These are phyloP conservation scores for Ajuga chamaepitys DNA, from an alignment of 257 asterid species.

Conservation along the genomic window DNA sequence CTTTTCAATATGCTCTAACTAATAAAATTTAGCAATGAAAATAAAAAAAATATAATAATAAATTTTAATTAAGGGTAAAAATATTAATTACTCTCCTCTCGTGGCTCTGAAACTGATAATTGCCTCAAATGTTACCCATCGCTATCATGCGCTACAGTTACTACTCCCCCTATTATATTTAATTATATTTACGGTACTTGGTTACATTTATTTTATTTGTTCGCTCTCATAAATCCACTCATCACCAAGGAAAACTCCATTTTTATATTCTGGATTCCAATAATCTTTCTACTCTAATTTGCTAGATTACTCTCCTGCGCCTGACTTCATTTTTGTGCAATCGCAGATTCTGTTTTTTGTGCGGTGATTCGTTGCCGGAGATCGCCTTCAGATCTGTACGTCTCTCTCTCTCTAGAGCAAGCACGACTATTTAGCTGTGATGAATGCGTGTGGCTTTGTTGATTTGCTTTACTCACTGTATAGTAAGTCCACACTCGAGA, in stretches of 20 bases:
- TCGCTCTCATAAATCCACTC: conserved; percentile 2
- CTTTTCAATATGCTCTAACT: too few species aligned
- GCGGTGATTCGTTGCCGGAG: conserved; percentile 19
- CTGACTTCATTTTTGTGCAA: neutral
- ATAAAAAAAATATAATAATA: too few species aligned
- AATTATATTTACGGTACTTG: neutral
- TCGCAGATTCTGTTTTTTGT: conserved; percentile 13
- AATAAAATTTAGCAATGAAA: too few species aligned
- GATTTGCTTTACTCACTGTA: conserved; percentile 3
- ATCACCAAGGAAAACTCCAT: neutral
- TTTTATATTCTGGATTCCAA: neutral
- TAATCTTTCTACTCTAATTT: neutral
- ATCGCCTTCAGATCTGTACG: conserved; percentile 31
- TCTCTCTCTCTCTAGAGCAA: neutral
- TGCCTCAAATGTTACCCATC: neutral
- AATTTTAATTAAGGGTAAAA: too few species aligned
- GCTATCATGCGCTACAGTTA: conserved; percentile 12
- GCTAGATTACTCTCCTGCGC: conserved; percentile 1
- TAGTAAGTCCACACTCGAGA: neutral
- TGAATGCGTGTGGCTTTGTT: conserved; percentile 9
- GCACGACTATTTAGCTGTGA: conserved; percentile 4
- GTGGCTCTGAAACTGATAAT: neutral
- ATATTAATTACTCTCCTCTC: too few species aligned
- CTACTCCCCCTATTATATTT: neutral
- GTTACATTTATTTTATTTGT: neutral